Evolutionary conservation across 306 rosid genomes (phyloP).

Genomic region (Castanea crenata): DNA sequence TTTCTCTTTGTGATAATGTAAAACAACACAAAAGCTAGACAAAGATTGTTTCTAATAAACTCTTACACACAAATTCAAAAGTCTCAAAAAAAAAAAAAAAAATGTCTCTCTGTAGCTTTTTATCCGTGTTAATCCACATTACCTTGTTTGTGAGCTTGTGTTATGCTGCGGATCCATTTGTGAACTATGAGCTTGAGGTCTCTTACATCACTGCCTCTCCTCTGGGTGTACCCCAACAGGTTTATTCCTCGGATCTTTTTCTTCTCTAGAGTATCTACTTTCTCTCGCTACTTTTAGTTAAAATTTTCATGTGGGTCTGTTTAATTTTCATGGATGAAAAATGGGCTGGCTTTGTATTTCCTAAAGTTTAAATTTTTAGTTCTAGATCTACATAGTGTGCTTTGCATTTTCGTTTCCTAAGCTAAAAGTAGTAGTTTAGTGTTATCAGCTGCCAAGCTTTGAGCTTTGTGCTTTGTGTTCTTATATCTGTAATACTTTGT

Average conservation of each 20-base stretch:
- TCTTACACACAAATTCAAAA: constrained; percentile 5
- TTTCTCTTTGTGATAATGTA: constrained; percentile 43
- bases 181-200: constrained; percentile 37
- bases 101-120: constrained; percentile 37
- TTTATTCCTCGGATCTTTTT: constrained; percentile 23
- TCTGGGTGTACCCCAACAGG: constrained; percentile 54
- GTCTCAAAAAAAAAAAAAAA: not conserved
- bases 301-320: constrained; percentile 9
- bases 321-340: not conserved
- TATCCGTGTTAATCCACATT: constrained; percentile 28
- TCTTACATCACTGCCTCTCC: constrained; percentile 57
- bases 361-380: constrained; percentile 24
- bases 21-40: constrained; percentile 16
- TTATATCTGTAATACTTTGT: constrained; percentile 31
- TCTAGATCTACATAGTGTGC: constrained; percentile 40
- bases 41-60: constrained; percentile 20
- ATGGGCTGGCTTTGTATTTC: constrained; percentile 34
- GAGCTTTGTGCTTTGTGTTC: constrained; percentile 9
- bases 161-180: constrained; percentile 47
- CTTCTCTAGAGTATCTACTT: not conserved
- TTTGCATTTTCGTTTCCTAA: constrained; percentile 10
- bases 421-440: constrained; percentile 15
- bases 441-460: constrained; percentile 4
- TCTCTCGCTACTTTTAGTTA: not conserved
- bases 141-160: constrained; percentile 35